A percentile compares a stretch with the other conserved stretches of the same genome.
Conservation (phyloP, 352 stramenopile species). For the Thraustochytrium striatum region DNA sequence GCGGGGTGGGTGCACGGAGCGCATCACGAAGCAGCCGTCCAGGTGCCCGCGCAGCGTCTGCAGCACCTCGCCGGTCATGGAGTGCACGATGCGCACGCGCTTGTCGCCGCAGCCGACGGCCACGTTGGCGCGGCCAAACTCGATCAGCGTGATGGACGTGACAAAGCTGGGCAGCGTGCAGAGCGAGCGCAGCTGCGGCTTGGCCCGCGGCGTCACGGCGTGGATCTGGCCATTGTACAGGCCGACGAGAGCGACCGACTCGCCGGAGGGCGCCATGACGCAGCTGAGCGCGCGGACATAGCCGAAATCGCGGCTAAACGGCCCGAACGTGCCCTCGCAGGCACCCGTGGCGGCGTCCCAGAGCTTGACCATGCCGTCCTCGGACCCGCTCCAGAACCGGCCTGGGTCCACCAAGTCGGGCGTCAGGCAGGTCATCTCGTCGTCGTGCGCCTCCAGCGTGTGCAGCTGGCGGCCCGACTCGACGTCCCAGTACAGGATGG, state of each 20-base stretch:
- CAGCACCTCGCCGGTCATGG: background rate
- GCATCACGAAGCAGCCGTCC: background rate
- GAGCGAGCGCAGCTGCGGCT: background rate
- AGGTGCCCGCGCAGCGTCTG: background rate
- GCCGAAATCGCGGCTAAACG: background rate
- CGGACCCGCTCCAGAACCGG: background rate
- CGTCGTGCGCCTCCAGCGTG: background rate
- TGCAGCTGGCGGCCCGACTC: background rate
- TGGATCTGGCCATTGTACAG: background rate
- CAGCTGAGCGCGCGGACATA: background rate
- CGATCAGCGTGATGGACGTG: background rate
- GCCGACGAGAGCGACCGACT: background rate
- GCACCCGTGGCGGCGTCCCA: background rate
- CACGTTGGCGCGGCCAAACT: background rate
- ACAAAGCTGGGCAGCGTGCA: background rate
- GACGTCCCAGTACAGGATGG: background rate
- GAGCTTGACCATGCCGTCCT: background rate
- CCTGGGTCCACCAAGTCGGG: background rate
- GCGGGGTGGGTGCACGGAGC: background rate
- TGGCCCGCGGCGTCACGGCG: background rate
- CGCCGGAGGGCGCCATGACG: background rate
- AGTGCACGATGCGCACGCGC: background rate
- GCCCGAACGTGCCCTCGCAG: background rate
- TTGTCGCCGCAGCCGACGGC: background rate
- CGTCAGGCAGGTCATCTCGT: background rate